These are phyloP conservation scores for Solanum boliviense DNA, from an alignment of 257 asterid genomes.

Conservation along the genomic window DNA sequence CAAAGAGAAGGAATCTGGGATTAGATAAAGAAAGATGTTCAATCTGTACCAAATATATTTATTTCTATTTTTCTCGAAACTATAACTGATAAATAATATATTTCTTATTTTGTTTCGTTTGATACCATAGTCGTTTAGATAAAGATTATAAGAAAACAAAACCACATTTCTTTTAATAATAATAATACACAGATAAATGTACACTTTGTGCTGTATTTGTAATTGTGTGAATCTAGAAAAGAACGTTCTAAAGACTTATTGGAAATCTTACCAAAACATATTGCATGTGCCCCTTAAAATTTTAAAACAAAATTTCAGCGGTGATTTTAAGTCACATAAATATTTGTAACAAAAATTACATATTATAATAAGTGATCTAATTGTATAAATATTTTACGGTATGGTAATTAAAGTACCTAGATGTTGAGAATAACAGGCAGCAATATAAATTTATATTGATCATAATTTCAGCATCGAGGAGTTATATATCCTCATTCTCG, in stretches of 20 bases:
- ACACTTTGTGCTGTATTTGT: not conserved
- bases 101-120: not conserved
- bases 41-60: not conserved
- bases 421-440: not conserved
- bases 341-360: not conserved
- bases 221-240: not conserved
- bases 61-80: not conserved
- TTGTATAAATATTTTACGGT: not conserved
- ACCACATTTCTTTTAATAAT: not conserved
- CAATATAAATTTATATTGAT: not conserved
- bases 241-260: conserved; percentile 15
- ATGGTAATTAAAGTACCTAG: not conserved
- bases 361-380: not conserved
- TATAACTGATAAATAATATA: not conserved
- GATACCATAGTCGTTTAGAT: not conserved
- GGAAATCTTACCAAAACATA: not conserved
- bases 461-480: not conserved
- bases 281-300: not conserved
- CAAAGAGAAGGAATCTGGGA: no score
- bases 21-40: no score
- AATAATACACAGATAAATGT: not conserved
- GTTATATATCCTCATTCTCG: conserved; percentile 31
- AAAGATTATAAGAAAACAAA: not conserved
- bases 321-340: not conserved
- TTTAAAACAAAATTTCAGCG: not conserved